Conservation (phyloP, 2,329 filamentous ascomycete genomes). For the Penicillium paneum region DNA sequence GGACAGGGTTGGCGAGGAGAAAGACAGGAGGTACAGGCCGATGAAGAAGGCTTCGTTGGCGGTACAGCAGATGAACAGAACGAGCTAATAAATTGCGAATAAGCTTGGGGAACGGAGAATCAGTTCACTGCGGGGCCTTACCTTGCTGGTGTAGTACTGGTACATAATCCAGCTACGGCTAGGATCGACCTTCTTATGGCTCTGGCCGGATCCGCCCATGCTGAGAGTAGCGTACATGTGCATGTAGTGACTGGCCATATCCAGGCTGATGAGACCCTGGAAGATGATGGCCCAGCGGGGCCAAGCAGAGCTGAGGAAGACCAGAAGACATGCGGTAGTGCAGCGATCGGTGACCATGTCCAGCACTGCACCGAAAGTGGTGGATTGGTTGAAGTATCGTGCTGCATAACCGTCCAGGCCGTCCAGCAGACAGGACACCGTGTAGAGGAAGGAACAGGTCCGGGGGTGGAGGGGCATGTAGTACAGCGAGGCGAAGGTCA, state of each 20-base stretch:
- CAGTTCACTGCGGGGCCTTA: constrained; percentile 38
- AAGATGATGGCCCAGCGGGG: constrained; percentile 92
- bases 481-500: constrained; percentile 88
- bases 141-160: constrained; percentile 96
- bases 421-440: constrained; percentile 89
- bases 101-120: not conserved
- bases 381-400: constrained; percentile 80
- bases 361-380: constrained; percentile 90
- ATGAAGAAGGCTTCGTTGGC: constrained; percentile 98
- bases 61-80: constrained; percentile 85
- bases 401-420: constrained; percentile 94
- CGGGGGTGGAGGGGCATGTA: constrained; percentile 99
- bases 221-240: constrained; percentile 96
- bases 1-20: constrained; percentile 84
- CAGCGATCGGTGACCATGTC: constrained; percentile 99
- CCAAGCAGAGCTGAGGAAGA: constrained; percentile 92
- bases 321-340: constrained; percentile 89
- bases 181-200: constrained; percentile 93
- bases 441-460: constrained; percentile 83
- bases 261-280: constrained; percentile 86
- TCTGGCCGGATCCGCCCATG: constrained; percentile 73
- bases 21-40: constrained; percentile 93
- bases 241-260: constrained; percentile 95
- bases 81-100: constrained; percentile 56
- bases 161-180: constrained; percentile 85